Conservation (phyloP, 2,329 filamentous ascomycete genomes). For the Botrytis pseudocinerea region DNA sequence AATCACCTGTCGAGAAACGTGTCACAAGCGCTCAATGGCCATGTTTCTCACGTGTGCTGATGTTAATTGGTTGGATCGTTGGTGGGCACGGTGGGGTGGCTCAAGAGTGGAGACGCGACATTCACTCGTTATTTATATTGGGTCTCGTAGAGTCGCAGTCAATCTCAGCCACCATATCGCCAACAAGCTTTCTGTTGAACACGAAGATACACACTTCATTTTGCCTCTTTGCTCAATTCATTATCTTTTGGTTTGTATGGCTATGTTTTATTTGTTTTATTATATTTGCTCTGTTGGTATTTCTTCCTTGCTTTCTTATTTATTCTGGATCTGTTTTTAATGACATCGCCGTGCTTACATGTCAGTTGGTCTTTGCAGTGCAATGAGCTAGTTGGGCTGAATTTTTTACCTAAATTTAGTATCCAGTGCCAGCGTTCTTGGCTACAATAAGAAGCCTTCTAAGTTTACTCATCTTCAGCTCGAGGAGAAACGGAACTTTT, state of each 20-base stretch:
- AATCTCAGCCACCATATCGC: conserved; percentile 12
- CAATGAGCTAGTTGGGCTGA: conserved; percentile 1
- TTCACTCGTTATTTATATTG: neutral
- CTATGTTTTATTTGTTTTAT: neutral
- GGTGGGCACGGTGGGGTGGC: neutral
- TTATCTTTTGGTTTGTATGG: neutral
- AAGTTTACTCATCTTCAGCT: conserved; percentile 9
- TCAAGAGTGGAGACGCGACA: neutral
- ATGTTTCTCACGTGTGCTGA: conserved; percentile 11
- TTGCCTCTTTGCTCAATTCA: neutral
- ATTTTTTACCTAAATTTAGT: conserved; percentile 3
- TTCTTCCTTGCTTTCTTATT: neutral
- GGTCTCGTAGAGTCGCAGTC: conserved; percentile 5
- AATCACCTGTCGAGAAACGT: neutral
- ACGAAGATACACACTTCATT: neutral
- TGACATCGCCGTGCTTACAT: neutral
- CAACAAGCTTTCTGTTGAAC: neutral
- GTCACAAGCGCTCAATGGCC: neutral
- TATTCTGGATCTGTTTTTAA: neutral
- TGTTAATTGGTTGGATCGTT: neutral
- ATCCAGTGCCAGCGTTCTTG: neutral
- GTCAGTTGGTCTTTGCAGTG: neutral
- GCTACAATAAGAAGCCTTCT: conserved; percentile 9
- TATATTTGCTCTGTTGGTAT: conserved; percentile 7
- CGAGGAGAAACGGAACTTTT: neutral